Percentiles rank a stretch among this genome's conserved stretches.
Evolutionary conservation across 2,329 filamentous ascomycete genomes (phyloP).

Genomic region (Nigrospora osmanthi): DNA sequence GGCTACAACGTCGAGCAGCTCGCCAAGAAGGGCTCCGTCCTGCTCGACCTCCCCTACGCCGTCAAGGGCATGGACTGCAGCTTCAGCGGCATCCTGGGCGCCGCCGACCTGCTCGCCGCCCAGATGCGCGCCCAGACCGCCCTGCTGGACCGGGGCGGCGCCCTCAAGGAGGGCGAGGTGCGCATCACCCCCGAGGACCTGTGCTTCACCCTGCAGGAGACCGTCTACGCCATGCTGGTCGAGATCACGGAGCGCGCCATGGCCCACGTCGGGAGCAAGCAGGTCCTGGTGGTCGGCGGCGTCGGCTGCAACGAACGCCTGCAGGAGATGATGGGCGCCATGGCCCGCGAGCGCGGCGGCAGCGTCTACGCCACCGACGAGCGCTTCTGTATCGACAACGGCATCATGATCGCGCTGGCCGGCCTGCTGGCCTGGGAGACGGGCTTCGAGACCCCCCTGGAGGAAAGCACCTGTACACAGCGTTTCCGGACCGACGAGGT

Average conservation of each 20-base stretch:
- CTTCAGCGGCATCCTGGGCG: constrained; percentile 85
- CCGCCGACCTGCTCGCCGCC: constrained; percentile 71
- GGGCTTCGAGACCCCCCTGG: constrained; percentile 68
- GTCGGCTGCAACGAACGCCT: constrained; percentile 92
- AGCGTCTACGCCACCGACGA: constrained; percentile 94
- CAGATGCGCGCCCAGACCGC: constrained; percentile 45
- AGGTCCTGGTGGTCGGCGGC: constrained; percentile 92
- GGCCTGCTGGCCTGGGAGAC: constrained; percentile 78
- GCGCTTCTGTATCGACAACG: constrained; percentile 97
- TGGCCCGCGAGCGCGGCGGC: constrained; percentile 83
- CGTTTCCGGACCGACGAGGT: constrained; percentile 79
- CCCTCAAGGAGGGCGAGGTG: constrained; percentile 34
- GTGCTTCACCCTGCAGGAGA: constrained; percentile 93
- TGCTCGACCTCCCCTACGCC: constrained; percentile 87
- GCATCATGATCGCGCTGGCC: constrained; percentile 98
- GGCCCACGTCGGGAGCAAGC: constrained; percentile 86
- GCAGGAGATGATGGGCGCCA: constrained; percentile 97
- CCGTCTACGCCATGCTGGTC: constrained; percentile 92
- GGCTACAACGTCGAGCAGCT: constrained; percentile 98
- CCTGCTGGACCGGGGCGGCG: constrained; percentile 18
- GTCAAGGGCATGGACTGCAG: constrained; percentile 99
- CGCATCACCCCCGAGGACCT: constrained; percentile 73
- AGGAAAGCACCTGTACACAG: constrained; percentile 79
- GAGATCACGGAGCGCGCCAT: constrained; percentile 98
- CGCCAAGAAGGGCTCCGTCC: constrained; percentile 57